Evolutionary conservation across 352 stramenopile genomes (phyloP).

Genomic region (Phytophthora ramorum): DNA sequence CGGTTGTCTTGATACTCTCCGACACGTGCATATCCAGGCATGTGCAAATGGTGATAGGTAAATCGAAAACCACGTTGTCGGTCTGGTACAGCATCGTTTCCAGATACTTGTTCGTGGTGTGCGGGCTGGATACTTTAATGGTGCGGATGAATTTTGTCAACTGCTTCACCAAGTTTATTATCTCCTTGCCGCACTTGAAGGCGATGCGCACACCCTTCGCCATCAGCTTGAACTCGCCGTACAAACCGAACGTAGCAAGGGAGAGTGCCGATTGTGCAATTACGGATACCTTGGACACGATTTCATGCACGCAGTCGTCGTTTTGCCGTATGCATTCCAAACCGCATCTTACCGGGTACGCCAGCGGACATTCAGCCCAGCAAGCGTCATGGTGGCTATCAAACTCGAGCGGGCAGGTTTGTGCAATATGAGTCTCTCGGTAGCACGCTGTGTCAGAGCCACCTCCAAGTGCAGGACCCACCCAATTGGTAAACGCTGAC

Average conservation of each 20-base stretch:
- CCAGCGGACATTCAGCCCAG: conserved; percentile 43
- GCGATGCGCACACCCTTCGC: conserved; percentile 16
- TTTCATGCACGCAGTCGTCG: conserved; percentile 36
- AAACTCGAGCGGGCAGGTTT: conserved; percentile 32
- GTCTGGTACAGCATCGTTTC: conserved; percentile 41
- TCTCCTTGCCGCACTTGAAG: conserved; percentile 38
- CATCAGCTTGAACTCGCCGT: conserved; percentile 32
- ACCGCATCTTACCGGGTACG: conserved; percentile 44
- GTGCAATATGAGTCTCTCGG: conserved; percentile 38
- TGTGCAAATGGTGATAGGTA: conserved; percentile 43
- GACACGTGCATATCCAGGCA: conserved; percentile 38
- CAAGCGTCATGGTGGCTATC: conserved; percentile 31
- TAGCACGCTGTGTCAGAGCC: conserved; percentile 43
- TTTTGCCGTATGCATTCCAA: conserved; percentile 50
- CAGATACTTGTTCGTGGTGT: conserved; percentile 40
- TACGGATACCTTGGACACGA: conserved; percentile 33
- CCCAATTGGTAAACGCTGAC: conserved; percentile 34
- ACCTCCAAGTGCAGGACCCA: conserved; percentile 18
- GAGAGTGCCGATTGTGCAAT: conserved; percentile 21
- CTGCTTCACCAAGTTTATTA: conserved; percentile 33
- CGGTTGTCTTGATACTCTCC: conserved; percentile 22
- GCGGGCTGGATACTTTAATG: conserved; percentile 27
- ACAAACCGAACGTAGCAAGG: conserved; percentile 28
- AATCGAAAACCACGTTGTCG: conserved; percentile 46
- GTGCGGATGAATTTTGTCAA: conserved; percentile 33